Conservation (phyloP, 306 rosid genomes). For the Prunus davidiana region DNA sequence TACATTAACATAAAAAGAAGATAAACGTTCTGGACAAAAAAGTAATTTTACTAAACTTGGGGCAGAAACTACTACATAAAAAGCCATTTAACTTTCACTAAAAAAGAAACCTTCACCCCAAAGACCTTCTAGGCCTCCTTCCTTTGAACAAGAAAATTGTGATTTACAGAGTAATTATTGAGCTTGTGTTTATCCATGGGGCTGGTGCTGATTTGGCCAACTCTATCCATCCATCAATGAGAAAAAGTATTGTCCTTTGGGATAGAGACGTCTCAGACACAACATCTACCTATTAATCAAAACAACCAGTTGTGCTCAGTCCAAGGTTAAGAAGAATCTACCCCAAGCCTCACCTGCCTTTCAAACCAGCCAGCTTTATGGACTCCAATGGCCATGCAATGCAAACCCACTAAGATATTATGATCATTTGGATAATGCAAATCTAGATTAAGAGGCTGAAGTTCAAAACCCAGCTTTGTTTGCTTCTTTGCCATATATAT, state of each 20-base stretch:
- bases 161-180: neutral
- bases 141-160: neutral
- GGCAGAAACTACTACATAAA: no score
- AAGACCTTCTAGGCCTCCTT: neutral
- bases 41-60: no score
- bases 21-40: no score
- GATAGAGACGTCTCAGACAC: conserved; percentile 9
- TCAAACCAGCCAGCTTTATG: conserved; percentile 41
- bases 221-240: conserved; percentile 6
- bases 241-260: neutral
- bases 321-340: neutral
- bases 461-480: conserved; percentile 14
- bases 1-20: no score
- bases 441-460: conserved; percentile 4
- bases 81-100: no score
- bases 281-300: conserved; percentile 30
- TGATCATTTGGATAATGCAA: neutral
- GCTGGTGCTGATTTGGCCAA: conserved; percentile 7
- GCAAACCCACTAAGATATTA: neutral
- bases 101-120: neutral
- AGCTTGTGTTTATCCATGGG: conserved; percentile 10
- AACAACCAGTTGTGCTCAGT: conserved; percentile 34
- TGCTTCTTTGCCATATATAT: conserved; percentile 2
- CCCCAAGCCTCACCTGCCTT: conserved; percentile 28
- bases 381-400: conserved; percentile 25